Base-by-base conservation (phyloP, 2,329 filamentous ascomycete species). In the Cadophora luteo-olivacea region DNA sequence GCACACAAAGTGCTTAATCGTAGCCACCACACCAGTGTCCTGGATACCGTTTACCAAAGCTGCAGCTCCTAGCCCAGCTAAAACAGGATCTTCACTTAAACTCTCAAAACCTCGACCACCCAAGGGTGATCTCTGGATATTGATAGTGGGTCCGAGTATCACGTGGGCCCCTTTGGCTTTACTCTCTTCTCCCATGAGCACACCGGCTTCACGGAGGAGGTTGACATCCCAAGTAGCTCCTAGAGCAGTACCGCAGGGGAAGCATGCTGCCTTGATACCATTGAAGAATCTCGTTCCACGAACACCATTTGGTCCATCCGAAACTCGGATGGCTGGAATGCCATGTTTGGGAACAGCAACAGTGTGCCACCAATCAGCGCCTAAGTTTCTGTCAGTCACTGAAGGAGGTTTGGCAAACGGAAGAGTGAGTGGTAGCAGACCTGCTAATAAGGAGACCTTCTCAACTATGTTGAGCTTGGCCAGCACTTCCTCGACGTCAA, bases 101-200 rank as follows among this genome's bases (percentile, higher is more conserved):
- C 79, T 81, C 70, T 85, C 83, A 68, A 84, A 85, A 52, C 82
- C 82, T 38, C 83, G 80, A 4, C 83, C 83, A 7, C 83, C 83
- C 0, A 85, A 78, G 0, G 83, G 83, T 14, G 81, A 81, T 5
- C 83, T 80, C 51, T 84, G 82, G 48, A 84, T 84, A 72, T 81
- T 84, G 48, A 85, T 81, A 0, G 84, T 86, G 0, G 92, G 92
- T 1, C 90, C 92, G 11, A 94, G 83, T 72, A 91, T 87, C 19
- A 92, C 85, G 73, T 93, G 89, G 9, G 91, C 85, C 62, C 89
- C 90, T 79, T 94, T 94, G 63, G 81, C 86, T 69, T 84, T 85
- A 74, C 89, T 86, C 76, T 93, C 91, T 64, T 84, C 79, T 14
- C 88, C 91, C 86, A 92, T 91, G 66, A 87, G 86, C 69, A 84